Evolutionary conservation across 2,329 filamentous ascomycete genomes (phyloP).

Genomic region (Hymenoscyphus salicellus): DNA sequence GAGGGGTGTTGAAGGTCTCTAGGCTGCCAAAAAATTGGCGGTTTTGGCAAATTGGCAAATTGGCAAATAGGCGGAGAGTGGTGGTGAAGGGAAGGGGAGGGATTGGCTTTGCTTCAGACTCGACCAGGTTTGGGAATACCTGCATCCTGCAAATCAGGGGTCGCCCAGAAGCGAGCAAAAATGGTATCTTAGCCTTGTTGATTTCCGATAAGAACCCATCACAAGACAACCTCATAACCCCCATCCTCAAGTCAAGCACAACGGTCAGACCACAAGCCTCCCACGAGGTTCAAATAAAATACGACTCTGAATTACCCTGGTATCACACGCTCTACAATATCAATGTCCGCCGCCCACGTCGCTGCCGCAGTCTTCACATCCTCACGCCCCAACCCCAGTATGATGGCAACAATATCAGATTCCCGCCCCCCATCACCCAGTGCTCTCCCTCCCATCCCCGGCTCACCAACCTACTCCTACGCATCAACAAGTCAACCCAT

Average conservation of each 20-base stretch:
- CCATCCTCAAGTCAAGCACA: not conserved
- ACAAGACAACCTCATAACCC: constrained; percentile 14
- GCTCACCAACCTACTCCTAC: constrained; percentile 62
- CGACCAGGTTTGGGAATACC: constrained; percentile 1
- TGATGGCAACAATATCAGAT: constrained; percentile 20
- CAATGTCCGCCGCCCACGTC: constrained; percentile 8
- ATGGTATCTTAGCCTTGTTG: constrained; percentile 18
- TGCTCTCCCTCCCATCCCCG: constrained; percentile 58
- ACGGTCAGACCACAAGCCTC: not conserved
- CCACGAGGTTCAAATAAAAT: not conserved
- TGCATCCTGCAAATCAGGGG: constrained; percentile 3
- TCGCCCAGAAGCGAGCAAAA: constrained; percentile 8
- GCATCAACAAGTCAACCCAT: constrained; percentile 61
- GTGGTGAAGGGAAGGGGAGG: not conserved
- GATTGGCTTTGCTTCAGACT: not conserved
- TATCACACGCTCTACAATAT: not conserved
- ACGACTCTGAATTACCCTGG: not conserved
- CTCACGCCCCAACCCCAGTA: constrained; percentile 11
- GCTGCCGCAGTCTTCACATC: constrained; percentile 4
- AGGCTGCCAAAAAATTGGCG: not conserved
- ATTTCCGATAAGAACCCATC: constrained; percentile 20
- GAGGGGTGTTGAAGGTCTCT: not conserved
- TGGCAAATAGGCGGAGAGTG: not conserved
- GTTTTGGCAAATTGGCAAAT: too few relatives aligned
- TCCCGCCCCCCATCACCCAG: constrained; percentile 46